Base-by-base conservation (phyloP, 345 rosid genomes). In the Sonneratia caseolaris region DNA sequence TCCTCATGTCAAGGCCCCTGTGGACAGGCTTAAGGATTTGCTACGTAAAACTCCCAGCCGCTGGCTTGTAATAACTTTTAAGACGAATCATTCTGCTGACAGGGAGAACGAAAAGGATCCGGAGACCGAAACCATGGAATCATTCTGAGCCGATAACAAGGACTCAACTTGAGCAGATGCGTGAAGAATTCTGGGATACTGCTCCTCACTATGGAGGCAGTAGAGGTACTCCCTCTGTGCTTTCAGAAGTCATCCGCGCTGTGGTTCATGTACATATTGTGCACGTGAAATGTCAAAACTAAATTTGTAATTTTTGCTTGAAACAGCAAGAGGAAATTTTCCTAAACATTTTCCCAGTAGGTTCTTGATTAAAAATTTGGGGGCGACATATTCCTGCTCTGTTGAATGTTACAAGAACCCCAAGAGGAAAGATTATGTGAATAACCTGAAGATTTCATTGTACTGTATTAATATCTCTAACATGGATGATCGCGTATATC, bases 121-220 rank as follows among this genome's bases (percentile, higher is more conserved):
- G 69, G 64, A 84, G 88, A 83, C 96, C 93, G 66, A 79, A 81
- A 76, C 87, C 96, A 21, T 91, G 97, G 93, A 84, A 79, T 72
- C 91, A 89, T 84, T 71, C 90, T 65, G 77, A 80, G 72, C 87
- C 88, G n/a, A 84, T 91, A 68, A 89, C 96, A 13, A 84, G 71
- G 79, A 61, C 83, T 37, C 88, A 88, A 72, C 89, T 91, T 49
- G 61, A 22, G 69, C 83, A 82, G 71, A 71, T 89, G 91, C 89
- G 93, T 49, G 96, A 89, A 38, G 93, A 91, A 69, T 91, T 88
- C 75, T 89, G 93, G 96, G 96, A 88, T 71, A 89, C 93, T 32
- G 88, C 92, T 76, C 91, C 96, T 66, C 92, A 89, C 72, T 92
- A 86, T 83, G 93, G 92, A 80, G 93, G 96, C 69, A 78, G 75